A percentile compares a stretch with the other conserved stretches of the same genome.
Evolutionary conservation across 1,284 basidiomycete species (phyloP).

Genomic region (Sporisorium scitamineum): DNA sequence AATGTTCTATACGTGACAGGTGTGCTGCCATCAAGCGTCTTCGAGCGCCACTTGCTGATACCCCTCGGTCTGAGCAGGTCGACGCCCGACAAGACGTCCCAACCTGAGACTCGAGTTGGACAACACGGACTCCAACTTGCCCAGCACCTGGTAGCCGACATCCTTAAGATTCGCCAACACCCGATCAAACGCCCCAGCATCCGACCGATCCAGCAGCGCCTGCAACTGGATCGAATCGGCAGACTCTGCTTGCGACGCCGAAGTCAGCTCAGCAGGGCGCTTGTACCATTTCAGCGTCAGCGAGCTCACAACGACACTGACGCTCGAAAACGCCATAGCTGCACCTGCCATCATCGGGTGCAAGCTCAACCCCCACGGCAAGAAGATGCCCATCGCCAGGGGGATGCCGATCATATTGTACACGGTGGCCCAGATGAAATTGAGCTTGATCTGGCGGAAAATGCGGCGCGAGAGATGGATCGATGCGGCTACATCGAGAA

Average conservation of each 20-base stretch:
- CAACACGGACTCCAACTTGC: conserved; percentile 33
- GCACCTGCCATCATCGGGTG: conserved; percentile 98
- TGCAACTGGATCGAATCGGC: conserved; percentile 32
- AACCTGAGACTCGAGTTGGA: conserved; percentile 20
- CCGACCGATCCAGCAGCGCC: conserved; percentile 30
- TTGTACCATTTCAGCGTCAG: conserved; percentile 78
- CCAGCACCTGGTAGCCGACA: conserved; percentile 45
- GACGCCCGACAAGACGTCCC: conserved; percentile 6
- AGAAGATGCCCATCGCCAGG: conserved; percentile 96
- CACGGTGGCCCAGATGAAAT: conserved; percentile 69
- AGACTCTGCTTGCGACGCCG: not conserved
- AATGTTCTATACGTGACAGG: not conserved
- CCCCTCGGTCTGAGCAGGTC: conserved; percentile 13
- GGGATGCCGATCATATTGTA: conserved; percentile 96
- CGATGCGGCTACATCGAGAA: conserved; percentile 95
- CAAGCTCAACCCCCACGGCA: conserved; percentile 90
- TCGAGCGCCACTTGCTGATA: conserved; percentile 46
- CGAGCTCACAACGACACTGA: conserved; percentile 92
- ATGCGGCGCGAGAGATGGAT: conserved; percentile 90
- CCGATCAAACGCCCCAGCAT: conserved; percentile 44
- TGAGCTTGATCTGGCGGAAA: conserved; percentile 85
- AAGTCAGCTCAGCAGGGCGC: conserved; percentile 51
- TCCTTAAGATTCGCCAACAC: conserved; percentile 48
- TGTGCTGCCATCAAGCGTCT: conserved; percentile 9
- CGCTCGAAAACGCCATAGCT: conserved; percentile 97